phyloP scores from a whole-genome alignment of 176 grass and related monocot species.

The Secale cereale region DNA sequence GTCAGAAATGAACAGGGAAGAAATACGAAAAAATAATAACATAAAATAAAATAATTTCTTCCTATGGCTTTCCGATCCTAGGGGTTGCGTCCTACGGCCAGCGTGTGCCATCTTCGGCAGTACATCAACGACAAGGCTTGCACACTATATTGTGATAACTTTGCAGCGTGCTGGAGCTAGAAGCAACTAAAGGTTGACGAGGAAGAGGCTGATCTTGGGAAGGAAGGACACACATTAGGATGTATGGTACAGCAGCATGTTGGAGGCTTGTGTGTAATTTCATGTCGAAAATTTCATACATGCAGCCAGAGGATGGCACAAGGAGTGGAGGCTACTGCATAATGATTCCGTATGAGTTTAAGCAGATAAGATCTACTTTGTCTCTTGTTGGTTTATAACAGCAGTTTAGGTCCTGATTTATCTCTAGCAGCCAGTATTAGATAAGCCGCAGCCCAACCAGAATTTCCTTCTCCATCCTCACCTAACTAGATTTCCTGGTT shows the following conservation, averaged over 20 bases:
- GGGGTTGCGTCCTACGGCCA: too few species aligned
- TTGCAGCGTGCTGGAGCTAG: background rate
- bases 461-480: background rate
- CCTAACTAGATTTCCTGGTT: background rate
- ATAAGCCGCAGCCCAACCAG: background rate
- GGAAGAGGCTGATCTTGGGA: slow-evolving; percentile 4
- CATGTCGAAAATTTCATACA: background rate
- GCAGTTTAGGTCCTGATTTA: background rate
- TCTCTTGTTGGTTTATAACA: background rate
- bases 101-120: too few species aligned
- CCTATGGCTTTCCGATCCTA: too few species aligned
- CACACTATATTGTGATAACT: background rate
- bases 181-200: slow-evolving; percentile 1
- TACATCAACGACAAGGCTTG: background rate
- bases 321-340: background rate
- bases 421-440: background rate
- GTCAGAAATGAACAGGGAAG: too few species aligned
- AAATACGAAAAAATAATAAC: too few species aligned
- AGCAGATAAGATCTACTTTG: background rate
- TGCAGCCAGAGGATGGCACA: background rate
- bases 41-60: too few species aligned
- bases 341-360: background rate
- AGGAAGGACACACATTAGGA: background rate
- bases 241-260: background rate
- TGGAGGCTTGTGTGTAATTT: slow-evolving; percentile 4